Evolutionary conservation across 2,329 filamentous ascomycete genomes (phyloP).

Genomic region (Colletotrichum sp.): DNA sequence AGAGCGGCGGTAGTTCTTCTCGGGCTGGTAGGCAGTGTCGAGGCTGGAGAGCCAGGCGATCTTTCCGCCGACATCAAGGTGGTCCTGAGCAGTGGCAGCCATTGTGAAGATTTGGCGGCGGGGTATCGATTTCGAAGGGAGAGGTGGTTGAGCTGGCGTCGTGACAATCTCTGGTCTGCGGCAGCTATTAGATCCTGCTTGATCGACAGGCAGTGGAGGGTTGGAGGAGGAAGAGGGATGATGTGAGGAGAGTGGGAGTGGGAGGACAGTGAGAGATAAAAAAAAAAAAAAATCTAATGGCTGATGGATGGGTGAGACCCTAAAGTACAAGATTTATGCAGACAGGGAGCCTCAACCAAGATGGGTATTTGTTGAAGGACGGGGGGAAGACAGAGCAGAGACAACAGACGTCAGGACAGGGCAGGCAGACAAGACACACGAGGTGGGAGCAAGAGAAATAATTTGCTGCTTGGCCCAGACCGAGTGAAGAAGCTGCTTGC

Average conservation of each 20-base stretch:
- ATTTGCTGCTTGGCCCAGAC: constrained; percentile 2
- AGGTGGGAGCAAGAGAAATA: constrained; percentile 2
- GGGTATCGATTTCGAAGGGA: not conserved
- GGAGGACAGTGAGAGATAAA: not conserved
- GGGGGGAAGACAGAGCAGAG: not conserved
- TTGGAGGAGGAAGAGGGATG: not conserved
- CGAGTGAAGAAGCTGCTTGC: not conserved
- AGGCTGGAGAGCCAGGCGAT: constrained; percentile 73
- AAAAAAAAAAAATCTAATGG: constrained; percentile 9
- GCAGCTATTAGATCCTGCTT: constrained; percentile 14
- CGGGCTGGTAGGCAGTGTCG: constrained; percentile 86
- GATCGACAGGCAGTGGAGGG: not conserved
- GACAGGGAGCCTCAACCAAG: constrained; percentile 10
- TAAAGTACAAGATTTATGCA: constrained; percentile 7
- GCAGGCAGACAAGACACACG: not conserved
- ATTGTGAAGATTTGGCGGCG: constrained; percentile 39
- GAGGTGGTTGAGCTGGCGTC: not conserved
- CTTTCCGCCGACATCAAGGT: constrained; percentile 78
- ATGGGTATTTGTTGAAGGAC: constrained; percentile 16
- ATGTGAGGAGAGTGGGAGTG: not conserved
- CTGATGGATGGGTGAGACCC: constrained; percentile 7
- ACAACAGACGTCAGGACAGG: not conserved
- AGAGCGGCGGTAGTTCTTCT: constrained; percentile 91
- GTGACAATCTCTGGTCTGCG: not conserved
- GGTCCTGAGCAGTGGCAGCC: constrained; percentile 75